Percentiles rank a stretch among this genome's conserved stretches.
Conservation (phyloP, 306 rosid genomes). For the Amphicarpaea edgeworthii region DNA sequence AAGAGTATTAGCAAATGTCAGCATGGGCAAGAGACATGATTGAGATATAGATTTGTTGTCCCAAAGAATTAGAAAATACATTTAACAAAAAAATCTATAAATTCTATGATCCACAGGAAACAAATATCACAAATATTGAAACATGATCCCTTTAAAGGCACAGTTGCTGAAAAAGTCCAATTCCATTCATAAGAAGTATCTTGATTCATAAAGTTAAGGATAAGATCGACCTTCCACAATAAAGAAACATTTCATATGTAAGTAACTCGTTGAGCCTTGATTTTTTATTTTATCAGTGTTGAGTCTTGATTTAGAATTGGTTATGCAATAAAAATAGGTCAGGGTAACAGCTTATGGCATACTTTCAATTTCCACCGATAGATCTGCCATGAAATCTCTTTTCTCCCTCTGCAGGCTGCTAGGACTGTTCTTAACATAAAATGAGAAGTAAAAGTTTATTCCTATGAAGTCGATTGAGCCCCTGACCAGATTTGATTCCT, state of each 20-base stretch:
- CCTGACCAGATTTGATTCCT: slow-evolving; percentile 58
- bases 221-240: background rate
- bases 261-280: slow-evolving; percentile 5
- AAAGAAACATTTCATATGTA: background rate
- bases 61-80: background rate
- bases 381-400: slow-evolving; percentile 38
- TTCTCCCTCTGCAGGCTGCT: background rate
- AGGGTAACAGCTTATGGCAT: slow-evolving; percentile 17
- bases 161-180: background rate
- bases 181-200: background rate
- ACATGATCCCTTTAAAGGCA: background rate
- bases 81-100: background rate
- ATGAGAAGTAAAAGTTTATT: slow-evolving; percentile 49
- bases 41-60: too few relatives aligned
- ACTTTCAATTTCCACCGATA: slow-evolving; percentile 16
- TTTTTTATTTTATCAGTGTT: too few relatives aligned
- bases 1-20: background rate
- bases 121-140: background rate
- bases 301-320: background rate
- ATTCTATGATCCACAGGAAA: background rate
- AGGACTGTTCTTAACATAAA: slow-evolving; percentile 43
- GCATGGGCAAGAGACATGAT: too few relatives aligned
- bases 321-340: background rate
- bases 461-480: slow-evolving; percentile 72
- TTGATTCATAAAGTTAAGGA: background rate